These are phyloP conservation scores for Podila clonocystis DNA, from an alignment of 192 early-diverging fungal genomes.

Conservation along the genomic window DNA sequence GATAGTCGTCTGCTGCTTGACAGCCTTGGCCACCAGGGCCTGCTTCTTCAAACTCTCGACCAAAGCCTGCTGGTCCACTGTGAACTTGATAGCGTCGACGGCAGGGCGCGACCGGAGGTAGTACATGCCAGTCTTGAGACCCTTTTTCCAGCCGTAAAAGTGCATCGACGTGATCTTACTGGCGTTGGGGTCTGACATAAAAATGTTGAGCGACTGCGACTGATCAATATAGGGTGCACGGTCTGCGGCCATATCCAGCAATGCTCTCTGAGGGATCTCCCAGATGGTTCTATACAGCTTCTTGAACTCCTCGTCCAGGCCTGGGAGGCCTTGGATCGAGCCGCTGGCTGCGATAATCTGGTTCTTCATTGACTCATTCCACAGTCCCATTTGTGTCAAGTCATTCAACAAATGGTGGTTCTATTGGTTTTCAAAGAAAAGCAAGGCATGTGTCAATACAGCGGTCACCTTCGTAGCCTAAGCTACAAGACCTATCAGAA, in stretches of 20 bases:
- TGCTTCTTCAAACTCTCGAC: slow-evolving; percentile 62
- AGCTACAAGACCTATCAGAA: not conserved
- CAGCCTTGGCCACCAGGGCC: slow-evolving; percentile 38
- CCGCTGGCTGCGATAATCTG: slow-evolving; percentile 94
- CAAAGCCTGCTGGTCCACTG: slow-evolving; percentile 83
- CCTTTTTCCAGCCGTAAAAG: slow-evolving; percentile 97
- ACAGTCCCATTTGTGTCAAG: slow-evolving; percentile 88
- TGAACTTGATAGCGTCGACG: slow-evolving; percentile 97
- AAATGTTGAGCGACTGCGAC: slow-evolving; percentile 94
- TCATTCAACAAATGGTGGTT: slow-evolving; percentile 95
- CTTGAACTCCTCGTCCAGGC: slow-evolving; percentile 87
- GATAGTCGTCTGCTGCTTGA: slow-evolving; percentile 38
- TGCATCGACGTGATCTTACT: slow-evolving; percentile 97
- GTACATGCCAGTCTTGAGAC: slow-evolving; percentile 99
- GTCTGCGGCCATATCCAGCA: slow-evolving; percentile 96
- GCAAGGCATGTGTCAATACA: not conserved
- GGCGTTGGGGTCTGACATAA: slow-evolving; percentile 88
- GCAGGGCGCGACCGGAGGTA: slow-evolving; percentile 93
- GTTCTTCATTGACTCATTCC: slow-evolving; percentile 95
- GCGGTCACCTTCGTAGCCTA: not conserved
- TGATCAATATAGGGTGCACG: slow-evolving; percentile 97
- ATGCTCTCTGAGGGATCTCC: slow-evolving; percentile 90
- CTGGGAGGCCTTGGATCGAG: slow-evolving; percentile 79
- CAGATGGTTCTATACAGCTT: slow-evolving; percentile 95
- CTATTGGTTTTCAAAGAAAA: not conserved